A percentile compares a stretch with the other conserved stretches of the same genome.
These are phyloP conservation scores for Suillus paluster DNA, from an alignment of 768 basidiomycete genomes.

Conservation along the genomic window DNA sequence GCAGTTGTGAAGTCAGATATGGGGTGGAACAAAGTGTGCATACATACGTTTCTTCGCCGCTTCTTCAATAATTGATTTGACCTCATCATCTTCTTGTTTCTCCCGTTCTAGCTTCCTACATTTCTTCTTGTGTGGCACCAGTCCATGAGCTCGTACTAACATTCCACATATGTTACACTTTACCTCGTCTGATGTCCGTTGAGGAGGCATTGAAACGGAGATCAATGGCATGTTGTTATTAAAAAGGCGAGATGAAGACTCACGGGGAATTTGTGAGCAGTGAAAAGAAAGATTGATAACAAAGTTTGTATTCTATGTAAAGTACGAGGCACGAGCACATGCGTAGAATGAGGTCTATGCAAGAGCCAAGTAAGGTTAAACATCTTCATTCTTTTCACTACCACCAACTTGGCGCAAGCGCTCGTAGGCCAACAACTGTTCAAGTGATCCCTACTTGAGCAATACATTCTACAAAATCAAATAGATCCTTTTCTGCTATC, in stretches of 20 bases:
- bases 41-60: not conserved
- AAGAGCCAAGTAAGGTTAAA: no score
- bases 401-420: no score
- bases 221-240: not conserved
- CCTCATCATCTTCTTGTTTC: not conserved
- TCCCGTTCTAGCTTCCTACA: not conserved
- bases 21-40: not conserved
- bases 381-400: no score
- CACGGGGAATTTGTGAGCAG: not conserved
- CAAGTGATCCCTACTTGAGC: no score
- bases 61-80: not conserved
- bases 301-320: not conserved
- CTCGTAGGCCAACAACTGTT: no score
- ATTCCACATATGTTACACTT: not conserved
- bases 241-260: not conserved
- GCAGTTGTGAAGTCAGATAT: not conserved
- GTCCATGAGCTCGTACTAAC: not conserved
- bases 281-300: not conserved
- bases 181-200: not conserved
- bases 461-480: no score
- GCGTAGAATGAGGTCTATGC: no score
- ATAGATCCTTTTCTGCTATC: no score
- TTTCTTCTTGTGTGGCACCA: not conserved
- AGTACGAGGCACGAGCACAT: no score
- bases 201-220: not conserved